Evolutionary conservation across 306 rosid species (phyloP), one percentile per base, ranked within the genome.

Genomic region (Spatholobus suberectus): DNA sequence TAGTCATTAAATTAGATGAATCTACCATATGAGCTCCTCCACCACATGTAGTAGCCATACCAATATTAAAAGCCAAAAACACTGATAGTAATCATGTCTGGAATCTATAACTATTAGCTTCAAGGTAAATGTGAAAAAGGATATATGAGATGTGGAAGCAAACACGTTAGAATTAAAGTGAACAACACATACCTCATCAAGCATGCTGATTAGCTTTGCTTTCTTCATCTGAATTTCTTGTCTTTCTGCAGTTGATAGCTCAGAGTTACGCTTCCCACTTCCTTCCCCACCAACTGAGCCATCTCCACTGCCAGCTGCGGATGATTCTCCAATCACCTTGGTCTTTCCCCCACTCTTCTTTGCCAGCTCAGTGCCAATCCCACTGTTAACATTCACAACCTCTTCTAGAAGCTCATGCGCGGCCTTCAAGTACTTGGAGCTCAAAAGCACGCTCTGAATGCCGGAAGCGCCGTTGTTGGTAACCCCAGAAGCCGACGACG

Each of bases 151-250:
- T 7, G 6, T 57, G 29, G 14, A 58, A 59, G 20, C 20, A 59
- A 12, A 13, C 0, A 26, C 8, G 17, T 1, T 59, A 7, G 12
- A 58, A 34, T 8, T 73, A 14, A 51, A 61, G 29, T 78, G 34
- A 78, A 20, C 1, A 23, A 59, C 14, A 47, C 15, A 47, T 86
- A 96, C 99, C 98, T 96, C 99, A 44, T 96, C 98, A 65, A 92
- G 97, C 99, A 96, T 96, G 90, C 23, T 84, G 44, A 96, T 90
- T 17, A 96, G 89, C 90, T 96, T 96, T 5, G 94, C 99, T 76
- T 94, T 96, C 93, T 92, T 96, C 99, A 96, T 94, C 89, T 94
- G 97, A 76, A 94, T 84, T 79, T 96, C 99, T 86, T 94, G 99
- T 82, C 97, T 88, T 70, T 96, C 99, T 0, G 97, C 94, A 3